These are phyloP conservation scores for Hanseniaspora valbyensis DNA, from an alignment of 805 yeast species.

Conservation along the genomic window DNA sequence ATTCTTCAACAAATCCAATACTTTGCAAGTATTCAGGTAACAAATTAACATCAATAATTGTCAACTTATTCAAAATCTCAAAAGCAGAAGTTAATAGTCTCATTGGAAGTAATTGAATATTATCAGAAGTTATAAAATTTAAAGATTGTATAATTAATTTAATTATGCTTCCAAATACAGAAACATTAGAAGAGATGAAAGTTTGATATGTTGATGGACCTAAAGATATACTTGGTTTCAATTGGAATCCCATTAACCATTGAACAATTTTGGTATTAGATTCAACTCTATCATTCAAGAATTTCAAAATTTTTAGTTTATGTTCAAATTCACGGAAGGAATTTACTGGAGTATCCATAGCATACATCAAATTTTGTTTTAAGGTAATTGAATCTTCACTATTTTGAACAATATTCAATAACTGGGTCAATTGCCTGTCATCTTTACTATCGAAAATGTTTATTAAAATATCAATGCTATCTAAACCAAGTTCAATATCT, in stretches of 20 bases:
- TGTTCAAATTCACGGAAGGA: slow-evolving; percentile 34
- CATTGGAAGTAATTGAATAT: slow-evolving; percentile 44
- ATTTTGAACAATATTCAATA: slow-evolving; percentile 3
- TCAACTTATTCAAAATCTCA: slow-evolving; percentile 49
- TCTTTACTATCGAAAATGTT: neutral
- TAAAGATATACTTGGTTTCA: slow-evolving; percentile 40
- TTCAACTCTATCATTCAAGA: slow-evolving; percentile 34
- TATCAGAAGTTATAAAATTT: slow-evolving; percentile 30
- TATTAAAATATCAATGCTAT: neutral
- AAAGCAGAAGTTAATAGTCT: slow-evolving; percentile 47
- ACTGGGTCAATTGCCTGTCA: slow-evolving; percentile 3
- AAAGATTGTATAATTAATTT: slow-evolving; percentile 40
- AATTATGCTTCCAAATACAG: slow-evolving; percentile 48
- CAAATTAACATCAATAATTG: slow-evolving; percentile 42
- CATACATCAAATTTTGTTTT: slow-evolving; percentile 59
- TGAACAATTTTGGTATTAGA: slow-evolving; percentile 52
- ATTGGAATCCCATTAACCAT: slow-evolving; percentile 64
- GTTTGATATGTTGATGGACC: slow-evolving; percentile 37
- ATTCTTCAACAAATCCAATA: slow-evolving; percentile 38
- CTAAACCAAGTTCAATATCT: neutral
- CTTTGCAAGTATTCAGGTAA: slow-evolving; percentile 34
- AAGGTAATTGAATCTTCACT: slow-evolving; percentile 34
- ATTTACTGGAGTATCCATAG: slow-evolving; percentile 40
- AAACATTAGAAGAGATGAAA: slow-evolving; percentile 42
- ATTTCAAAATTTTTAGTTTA: slow-evolving; percentile 50